Percentiles rank a stretch among this genome's conserved stretches.
Conservation (phyloP, 306 rosid genomes). For the Neltuma alba region DNA sequence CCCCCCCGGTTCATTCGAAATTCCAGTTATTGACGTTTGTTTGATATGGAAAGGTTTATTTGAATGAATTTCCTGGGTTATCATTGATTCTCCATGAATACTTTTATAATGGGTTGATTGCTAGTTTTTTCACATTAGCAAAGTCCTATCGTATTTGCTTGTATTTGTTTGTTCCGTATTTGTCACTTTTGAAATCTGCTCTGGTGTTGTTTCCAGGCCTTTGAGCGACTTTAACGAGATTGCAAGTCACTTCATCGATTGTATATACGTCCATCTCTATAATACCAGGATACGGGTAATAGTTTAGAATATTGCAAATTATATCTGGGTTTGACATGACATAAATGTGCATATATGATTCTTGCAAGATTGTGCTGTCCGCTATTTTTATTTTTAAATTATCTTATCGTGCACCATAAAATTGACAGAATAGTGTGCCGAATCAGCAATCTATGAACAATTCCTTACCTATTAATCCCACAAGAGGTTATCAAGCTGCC, state of each 20-base stretch:
- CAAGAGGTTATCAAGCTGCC: slow-evolving; percentile 46
- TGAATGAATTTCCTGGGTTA: background rate
- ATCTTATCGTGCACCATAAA: slow-evolving; percentile 35
- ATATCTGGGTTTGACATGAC: slow-evolving; percentile 38
- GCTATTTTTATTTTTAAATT: background rate
- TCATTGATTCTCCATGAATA: background rate
- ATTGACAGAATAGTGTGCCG: slow-evolving; percentile 50
- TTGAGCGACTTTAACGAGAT: slow-evolving; percentile 79
- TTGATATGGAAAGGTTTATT: background rate
- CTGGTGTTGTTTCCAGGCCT: slow-evolving; percentile 65
- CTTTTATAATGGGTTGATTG: background rate
- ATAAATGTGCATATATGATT: slow-evolving; percentile 23
- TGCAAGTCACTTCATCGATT: slow-evolving; percentile 82
- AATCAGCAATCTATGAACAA: slow-evolving; percentile 56
- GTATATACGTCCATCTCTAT: slow-evolving; percentile 82
- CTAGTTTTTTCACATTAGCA: background rate
- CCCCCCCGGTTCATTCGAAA: background rate
- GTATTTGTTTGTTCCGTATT: background rate
- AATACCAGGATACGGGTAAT: slow-evolving; percentile 67
- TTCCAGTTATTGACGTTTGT: background rate
- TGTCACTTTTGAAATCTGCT: background rate
- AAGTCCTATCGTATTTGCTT: background rate
- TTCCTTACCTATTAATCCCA: slow-evolving; percentile 44
- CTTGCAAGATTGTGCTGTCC: background rate
- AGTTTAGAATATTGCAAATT: slow-evolving; percentile 32